Base-by-base conservation (phyloP, 495 filamentous ascomycete genomes). In the Trichocladium antarcticum region DNA sequence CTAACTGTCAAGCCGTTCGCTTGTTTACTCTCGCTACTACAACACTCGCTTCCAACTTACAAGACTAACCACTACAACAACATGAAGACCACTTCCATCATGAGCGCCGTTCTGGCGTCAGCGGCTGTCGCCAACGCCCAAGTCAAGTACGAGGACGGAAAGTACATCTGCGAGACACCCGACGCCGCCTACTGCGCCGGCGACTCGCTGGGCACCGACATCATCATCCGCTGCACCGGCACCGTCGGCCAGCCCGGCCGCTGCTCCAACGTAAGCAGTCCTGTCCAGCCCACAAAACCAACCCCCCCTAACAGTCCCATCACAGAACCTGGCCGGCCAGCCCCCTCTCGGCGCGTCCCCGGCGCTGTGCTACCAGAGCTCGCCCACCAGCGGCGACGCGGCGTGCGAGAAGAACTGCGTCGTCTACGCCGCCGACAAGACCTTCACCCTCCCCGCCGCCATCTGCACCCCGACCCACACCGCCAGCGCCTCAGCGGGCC, bases 341-440 rank as follows among this genome's bases (percentile, higher is more conserved):
- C 51, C 57, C 16, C 64, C 64, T 6, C 16, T 57, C 21, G 64
- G 60, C 42, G 37, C 20, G 38, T 6, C 35, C 37, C 31, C 44
- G 6, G 56, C 58, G 27, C 53, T 42, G 21, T 67, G 64, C 60
- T 62, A 36, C 31, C 57, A 65, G 47, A 36, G 42, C 35, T 45
- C 47, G 20, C n/a, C 32, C 17, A 35, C 14, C 6, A 42, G 37
- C 37, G 64, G 64, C 39, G 53, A 63, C 29, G 64, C 62, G 34
- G 60, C 60, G 29, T 67, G 64, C 47, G 58, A 62, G 51, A 67
- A 64, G 58, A 65, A 67, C 58, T 67, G 64, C 50, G 53, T 65
- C 19, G 64, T 65, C 49, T 67, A 67, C 31, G 60, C 41, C 45
- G 21, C 7, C 38, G 37, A 17, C 16, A 38, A 24, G 29, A 39